These are phyloP conservation scores for Zygoascus hellenicus DNA, from an alignment of 1,139 yeast genomes.

Conservation along the genomic window DNA sequence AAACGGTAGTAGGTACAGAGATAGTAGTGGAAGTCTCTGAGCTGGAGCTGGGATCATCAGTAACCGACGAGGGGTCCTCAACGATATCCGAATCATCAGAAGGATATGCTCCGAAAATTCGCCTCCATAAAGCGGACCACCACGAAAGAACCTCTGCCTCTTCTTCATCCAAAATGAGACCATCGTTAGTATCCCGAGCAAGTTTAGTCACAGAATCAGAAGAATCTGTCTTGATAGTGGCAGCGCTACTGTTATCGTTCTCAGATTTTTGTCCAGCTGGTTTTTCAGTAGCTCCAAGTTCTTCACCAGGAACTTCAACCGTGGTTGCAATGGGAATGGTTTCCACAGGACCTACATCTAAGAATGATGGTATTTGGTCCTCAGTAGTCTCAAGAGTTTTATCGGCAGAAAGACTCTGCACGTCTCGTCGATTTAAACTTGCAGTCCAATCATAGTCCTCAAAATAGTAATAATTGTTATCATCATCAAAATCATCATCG, in stretches of 20 bases:
- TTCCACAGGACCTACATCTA: conserved; percentile 6
- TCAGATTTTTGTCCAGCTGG: too few species aligned
- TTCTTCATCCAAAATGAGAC: background rate
- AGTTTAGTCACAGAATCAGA: background rate
- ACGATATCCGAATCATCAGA: background rate
- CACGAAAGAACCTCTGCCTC: conserved; percentile 3
- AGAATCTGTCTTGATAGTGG: too few species aligned
- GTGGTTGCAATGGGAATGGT: background rate
- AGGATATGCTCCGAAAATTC: conserved; percentile 5
- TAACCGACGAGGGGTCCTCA: background rate
- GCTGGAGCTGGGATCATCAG: background rate
- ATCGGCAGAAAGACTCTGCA: background rate
- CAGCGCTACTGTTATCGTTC: too few species aligned
- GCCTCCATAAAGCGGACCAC: conserved; percentile 7
- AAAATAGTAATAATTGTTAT: conserved; percentile 7
- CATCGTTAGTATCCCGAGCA: background rate
- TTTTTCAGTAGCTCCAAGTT: background rate
- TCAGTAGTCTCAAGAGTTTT: background rate
- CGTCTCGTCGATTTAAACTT: conserved; percentile 1
- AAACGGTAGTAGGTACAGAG: background rate
- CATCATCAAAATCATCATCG: conserved; percentile 6
- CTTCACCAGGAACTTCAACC: conserved; percentile 3
- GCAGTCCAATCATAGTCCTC: conserved; percentile 11
- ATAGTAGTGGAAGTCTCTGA: background rate
- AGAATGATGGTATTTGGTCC: conserved; percentile 4